Evolutionary conservation across 257 asterid genomes (phyloP).

Genomic region (Rubia yunnanensis): DNA sequence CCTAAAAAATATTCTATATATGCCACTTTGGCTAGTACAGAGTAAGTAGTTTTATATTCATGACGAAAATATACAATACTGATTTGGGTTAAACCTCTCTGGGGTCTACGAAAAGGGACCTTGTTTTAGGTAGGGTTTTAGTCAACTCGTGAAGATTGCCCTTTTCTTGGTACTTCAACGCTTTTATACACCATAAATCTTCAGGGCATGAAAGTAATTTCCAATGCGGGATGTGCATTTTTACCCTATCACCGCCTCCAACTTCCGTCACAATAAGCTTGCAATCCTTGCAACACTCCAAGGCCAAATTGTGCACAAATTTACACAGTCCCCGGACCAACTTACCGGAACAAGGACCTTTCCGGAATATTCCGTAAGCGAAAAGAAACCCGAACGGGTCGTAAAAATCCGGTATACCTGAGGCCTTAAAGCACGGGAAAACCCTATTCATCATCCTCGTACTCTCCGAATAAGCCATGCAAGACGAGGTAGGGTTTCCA

Average conservation of each 20-base stretch:
- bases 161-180: slow-evolving; percentile 15
- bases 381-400: slow-evolving; percentile 31
- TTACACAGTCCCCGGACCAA: slow-evolving; percentile 25
- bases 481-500: slow-evolving; percentile 20
- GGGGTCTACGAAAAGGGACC: slow-evolving; percentile 34
- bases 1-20: too few relatives aligned
- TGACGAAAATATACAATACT: background rate
- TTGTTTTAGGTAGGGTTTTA: slow-evolving; percentile 6
- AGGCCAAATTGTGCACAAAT: slow-evolving; percentile 25
- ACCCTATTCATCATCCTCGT: slow-evolving; percentile 12
- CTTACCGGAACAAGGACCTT: slow-evolving; percentile 30
- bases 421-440: slow-evolving; percentile 22
- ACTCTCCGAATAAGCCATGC: slow-evolving; percentile 17
- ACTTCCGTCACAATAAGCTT: slow-evolving; percentile 30
- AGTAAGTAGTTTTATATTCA: too few relatives aligned
- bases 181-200: slow-evolving; percentile 39
- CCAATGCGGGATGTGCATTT: slow-evolving; percentile 29
- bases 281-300: slow-evolving; percentile 13
- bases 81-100: slow-evolving; percentile 25
- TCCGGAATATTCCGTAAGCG: slow-evolving; percentile 23
- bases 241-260: slow-evolving; percentile 19
- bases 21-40: too few relatives aligned
- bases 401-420: slow-evolving; percentile 16
- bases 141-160: slow-evolving; percentile 11
- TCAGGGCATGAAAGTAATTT: slow-evolving; percentile 27